A percentile compares a stretch with the other conserved stretches of the same genome.
Conservation (phyloP, 257 asterid genomes). For the Capsicum rhomboideum region DNA sequence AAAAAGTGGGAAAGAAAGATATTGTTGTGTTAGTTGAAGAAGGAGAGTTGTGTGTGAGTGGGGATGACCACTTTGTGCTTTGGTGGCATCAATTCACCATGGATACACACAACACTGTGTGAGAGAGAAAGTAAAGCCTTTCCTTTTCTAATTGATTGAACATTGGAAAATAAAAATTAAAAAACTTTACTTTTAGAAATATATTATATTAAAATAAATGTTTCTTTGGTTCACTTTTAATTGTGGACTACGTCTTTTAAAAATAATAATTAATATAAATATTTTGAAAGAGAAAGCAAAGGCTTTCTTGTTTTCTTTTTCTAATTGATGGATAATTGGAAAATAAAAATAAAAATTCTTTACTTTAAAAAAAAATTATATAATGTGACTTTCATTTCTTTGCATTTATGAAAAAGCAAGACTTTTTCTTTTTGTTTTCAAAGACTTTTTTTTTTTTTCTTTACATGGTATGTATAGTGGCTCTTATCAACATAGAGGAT, state of each 20-base stretch:
- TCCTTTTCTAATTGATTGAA: not conserved
- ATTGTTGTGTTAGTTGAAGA: conserved; percentile 3
- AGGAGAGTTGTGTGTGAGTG: conserved; percentile 22
- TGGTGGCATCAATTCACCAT: conserved; percentile 30
- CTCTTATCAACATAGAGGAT: not conserved
- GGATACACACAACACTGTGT: conserved; percentile 14
- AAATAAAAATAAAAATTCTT: too few species aligned
- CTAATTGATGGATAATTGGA: too few species aligned
- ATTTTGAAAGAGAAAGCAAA: too few species aligned
- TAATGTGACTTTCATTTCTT: too few species aligned
- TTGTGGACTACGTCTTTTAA: too few species aligned
- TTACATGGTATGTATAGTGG: not conserved
- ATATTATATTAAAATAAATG: too few species aligned
- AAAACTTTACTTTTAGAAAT: not conserved
- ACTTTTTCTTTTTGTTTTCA: not conserved
- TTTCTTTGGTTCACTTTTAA: too few species aligned
- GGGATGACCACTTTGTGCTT: conserved; percentile 23
- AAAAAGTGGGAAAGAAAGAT: not conserved
- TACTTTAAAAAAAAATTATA: too few species aligned
- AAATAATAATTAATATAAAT: too few species aligned
- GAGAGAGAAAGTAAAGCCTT: conserved; percentile 3
- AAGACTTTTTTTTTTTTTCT: not conserved
- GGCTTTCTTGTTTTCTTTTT: too few species aligned
- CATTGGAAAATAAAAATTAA: not conserved
- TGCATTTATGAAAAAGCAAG: not conserved